Base-by-base conservation (phyloP, 1,139 yeast species). In the Zygosaccharomyces sapae region DNA sequence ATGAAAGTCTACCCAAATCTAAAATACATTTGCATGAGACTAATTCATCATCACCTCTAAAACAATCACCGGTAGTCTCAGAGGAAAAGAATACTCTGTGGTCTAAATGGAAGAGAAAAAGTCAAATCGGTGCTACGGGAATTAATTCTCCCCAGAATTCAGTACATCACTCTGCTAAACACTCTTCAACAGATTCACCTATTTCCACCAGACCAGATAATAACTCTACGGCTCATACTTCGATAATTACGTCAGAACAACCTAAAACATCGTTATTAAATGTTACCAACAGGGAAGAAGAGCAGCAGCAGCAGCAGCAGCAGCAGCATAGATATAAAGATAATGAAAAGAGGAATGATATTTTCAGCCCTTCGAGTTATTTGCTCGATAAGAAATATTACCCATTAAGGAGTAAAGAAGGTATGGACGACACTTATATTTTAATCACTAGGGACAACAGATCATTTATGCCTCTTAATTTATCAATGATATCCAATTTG, bases 371-470 rank as follows among this genome's bases (percentile, higher is more conserved):
- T 29, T 30, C 43, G 7, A 38, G 39, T 10, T 56, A 59, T 34
- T 46, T 55, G 6, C 51, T 68, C 7, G 70, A 69, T 34, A 61
- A 63, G 13, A 69, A 64, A 48, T 71, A 53, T 47, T 65, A 62
- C 24, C 77, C 76, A 1, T 51, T 67, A 0, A 61, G 57, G 9
- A 55, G 50, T 0, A 55, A 41, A 20, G 57, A 49, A 39, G 41
- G 37, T 30, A 40, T 53, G 20, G 47, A 58, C 10, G 67, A 65
- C 39, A 57, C 61, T 13, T 70, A 65, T 51, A 65, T 85, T 8
- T 65, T 87, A 48, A 77, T 77, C 0, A 83, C 94, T 0, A 68
- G 69, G 29, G 89, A 88, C 61, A 81, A 83, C 55, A 56, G 57
- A 12, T 66, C 62, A 16, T 88, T 79, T 61, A 66, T 67, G 2